Evolutionary conservation across 202 grass and related monocot genomes (phyloP), one percentile per base, ranked within the genome.

Genomic region (Schoenoplectus triqueter): DNA sequence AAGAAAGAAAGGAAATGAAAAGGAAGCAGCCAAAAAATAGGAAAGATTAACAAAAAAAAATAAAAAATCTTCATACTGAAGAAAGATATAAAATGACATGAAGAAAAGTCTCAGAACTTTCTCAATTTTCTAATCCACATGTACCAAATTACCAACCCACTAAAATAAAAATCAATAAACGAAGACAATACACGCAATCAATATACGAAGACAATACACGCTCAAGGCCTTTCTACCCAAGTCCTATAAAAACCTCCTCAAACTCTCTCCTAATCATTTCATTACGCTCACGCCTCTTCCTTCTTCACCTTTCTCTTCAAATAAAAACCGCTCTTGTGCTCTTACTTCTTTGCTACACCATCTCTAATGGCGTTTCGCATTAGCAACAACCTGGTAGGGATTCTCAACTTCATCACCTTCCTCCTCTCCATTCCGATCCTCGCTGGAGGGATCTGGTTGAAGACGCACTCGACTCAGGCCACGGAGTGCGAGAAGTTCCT

Each of bases 401-500:
- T 90, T 68, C 93, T 98, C 1, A 98, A 98, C 90, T 15, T 83
- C 8, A 0, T 95, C 6, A 94, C 93, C 2, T 92, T 98, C 88
- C 88, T 98, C 0, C 93, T 98, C 5, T 98, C 95, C 2, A 4
- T 98, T 4, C 93, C 95, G 1, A 87, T 98, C 31, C 90, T 98
- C 2, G 93, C 42, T 7, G 91, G 81, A 0, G 95, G 95, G 0
- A 95, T 98, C 85, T 98, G 95, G 95, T 84, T 98, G 45, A 83
- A 85, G 48, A 55, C 66, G 0, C 88, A 91, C 76, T 62, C 31
- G 0, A 89, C 90, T 45, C 78, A 83, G 21, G 91, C 88, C 40
- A 98, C 93, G 0, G 95, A 94, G 88, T 98, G 95, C 88, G 95
- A 94, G 91, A 89, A 88, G 46, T 92, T 88, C 87, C 65, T 98